Conservation (phyloP, 2,329 filamentous ascomycete genomes). For the Talaromyces sp. region DNA sequence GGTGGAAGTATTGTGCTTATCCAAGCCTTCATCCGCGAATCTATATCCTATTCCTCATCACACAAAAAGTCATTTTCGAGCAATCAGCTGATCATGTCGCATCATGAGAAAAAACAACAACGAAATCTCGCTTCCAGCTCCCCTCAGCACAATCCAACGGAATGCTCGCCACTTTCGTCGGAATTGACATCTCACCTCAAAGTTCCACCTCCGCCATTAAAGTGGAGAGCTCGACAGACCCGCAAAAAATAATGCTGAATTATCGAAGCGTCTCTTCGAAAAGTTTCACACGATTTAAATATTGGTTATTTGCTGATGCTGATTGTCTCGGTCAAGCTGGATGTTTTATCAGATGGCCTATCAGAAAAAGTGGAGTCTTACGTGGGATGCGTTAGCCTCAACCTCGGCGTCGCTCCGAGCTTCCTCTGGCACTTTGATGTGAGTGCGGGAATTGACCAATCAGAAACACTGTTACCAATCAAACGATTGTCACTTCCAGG, state of each 20-base stretch:
- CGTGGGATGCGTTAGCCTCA: not conserved
- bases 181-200: not conserved
- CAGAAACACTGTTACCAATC: not conserved
- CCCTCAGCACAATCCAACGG: conserved; percentile 4
- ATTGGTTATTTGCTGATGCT: not conserved
- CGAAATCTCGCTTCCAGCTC: conserved; percentile 12
- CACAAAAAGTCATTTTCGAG: not conserved
- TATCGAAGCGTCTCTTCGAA: not conserved
- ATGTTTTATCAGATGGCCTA: not conserved
- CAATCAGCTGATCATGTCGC: not conserved
- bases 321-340: not conserved
- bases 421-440: conserved; percentile 6
- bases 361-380: not conserved
- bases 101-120: not conserved
- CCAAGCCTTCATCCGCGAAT: not conserved
- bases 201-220: not conserved
- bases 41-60: not conserved
- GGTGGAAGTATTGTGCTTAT: not conserved
- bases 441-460: not conserved
- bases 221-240: not conserved
- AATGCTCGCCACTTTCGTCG: not conserved
- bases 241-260: not conserved
- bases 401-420: conserved; percentile 10
- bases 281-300: not conserved
- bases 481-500: not conserved